Evolutionary conservation across 1,284 basidiomycete genomes (phyloP), one percentile per base, ranked within the genome.

Genomic region (Mycena citricolor): DNA sequence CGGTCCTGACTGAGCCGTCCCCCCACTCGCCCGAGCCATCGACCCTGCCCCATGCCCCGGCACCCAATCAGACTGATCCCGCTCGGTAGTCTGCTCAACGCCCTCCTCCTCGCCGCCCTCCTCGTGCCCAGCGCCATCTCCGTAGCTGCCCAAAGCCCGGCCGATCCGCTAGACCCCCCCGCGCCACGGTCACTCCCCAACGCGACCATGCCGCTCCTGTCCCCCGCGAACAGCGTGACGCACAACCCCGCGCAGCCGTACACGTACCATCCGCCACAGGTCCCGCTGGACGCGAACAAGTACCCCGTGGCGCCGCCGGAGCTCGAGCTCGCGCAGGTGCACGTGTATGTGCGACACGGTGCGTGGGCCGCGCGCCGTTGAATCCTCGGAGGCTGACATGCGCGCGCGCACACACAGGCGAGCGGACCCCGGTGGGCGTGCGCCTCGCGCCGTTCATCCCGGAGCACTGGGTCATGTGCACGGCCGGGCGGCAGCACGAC

Each of bases 331-430:
- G 71, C 83, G 61, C 86, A 89, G 59, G 83, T 88, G 5, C 83
- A 88, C 58, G 62, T 88, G 24, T 88, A 79, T 55, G 75, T 86
- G 8, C 71, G 86, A 29, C 86, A 89, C 62, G 86, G 86, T 86
- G 35, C 24, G n/a, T n/a, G 2, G 24, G 13, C 24, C 25, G 34
- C 23, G 14, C 36, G 35, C n/a, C 19, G 19, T 10, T 23, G 19
- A 14, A 32, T 32, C 17, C 32, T 32, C 19, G 24, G 20, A 22
- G 30, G 14, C 30, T 21, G 36, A 30, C 10, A 32, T 33, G 33
- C 7, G 6, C 6, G 13, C 8, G 24, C 8, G 8, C 33, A 22
- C 24, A 28, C 21, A 14, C 42, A 84, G 86, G 85, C 19, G 86
- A 88, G 65, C 76, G 86, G 23, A 79, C 84, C 1, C 86, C 86